Evolutionary conservation across 2,329 filamentous ascomycete species (phyloP), one percentile per base, ranked within the genome.

Genomic region (Ceratocystis papillata): DNA sequence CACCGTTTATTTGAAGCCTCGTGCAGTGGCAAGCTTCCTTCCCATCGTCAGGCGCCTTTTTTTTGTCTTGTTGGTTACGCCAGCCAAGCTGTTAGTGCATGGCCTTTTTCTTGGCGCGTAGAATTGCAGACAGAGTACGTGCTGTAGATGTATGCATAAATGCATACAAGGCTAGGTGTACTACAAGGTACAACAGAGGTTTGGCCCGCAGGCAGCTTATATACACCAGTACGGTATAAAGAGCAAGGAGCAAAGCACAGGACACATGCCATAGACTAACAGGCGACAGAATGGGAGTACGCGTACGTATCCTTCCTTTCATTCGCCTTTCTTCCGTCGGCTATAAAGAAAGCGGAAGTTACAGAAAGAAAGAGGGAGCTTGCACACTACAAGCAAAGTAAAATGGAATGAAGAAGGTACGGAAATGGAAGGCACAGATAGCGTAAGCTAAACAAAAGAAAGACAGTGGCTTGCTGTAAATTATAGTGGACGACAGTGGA

Each of bases 1-100:
- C 20, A 22, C 15, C 20, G 25, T 53, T 53, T 53, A 3, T 37
- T 41, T 41, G 37, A 15, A 25, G 48, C 48, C 15, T 59, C 33
- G 25, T 59, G 5, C 22, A 33, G 55, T 59, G 55, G 55, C 25
- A 59, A 59, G 55, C 28, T 59, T 59, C 55, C 53, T 8, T 59
- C 53, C 53, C 53, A 30, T 10, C n/a, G 17, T 20, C 22, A 57
- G 15, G 53, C 53, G 53, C n/a, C 5, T 41, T 41, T 8, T 28
- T 48, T 48, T 50, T 28, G 48, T 12, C 20, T 28, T 20, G 20
- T 25, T 22, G 0, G 48, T 28, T 25, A 53, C 48, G 46, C 46
- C 46, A 50, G 46, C 33, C 33, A 37, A 37, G 33, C 33, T 50
- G 46, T 22, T 50, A 53, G 48, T 10, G 20, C 48, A 37, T 37